Evolutionary conservation across 2,329 filamentous ascomycete genomes (phyloP).

Genomic region (Clathrospora elynae): DNA sequence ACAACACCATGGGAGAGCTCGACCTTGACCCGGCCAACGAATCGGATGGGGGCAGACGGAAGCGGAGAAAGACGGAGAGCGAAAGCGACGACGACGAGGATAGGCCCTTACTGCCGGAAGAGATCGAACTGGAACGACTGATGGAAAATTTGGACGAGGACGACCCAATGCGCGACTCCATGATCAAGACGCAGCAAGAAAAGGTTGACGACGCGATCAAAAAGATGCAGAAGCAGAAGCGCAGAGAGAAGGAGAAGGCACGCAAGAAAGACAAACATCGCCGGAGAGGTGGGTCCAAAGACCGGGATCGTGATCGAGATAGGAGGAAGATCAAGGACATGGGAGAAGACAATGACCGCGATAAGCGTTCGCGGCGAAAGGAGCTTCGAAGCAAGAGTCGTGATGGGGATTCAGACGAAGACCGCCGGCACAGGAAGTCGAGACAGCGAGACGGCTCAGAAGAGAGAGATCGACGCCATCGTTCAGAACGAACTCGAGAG

Average conservation of each 20-base stretch:
- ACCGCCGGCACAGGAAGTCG: constrained; percentile 6
- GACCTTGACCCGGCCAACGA: constrained; percentile 41
- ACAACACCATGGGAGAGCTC: constrained; percentile 61
- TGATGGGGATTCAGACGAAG: constrained; percentile 18
- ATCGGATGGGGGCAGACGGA: constrained; percentile 55
- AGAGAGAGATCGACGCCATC: constrained; percentile 17
- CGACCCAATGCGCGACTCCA: constrained; percentile 93
- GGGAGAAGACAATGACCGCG: constrained; percentile 16
- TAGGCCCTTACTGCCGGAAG: constrained; percentile 75
- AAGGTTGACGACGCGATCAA: constrained; percentile 75
- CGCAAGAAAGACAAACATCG: constrained; percentile 44
- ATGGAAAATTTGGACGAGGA: constrained; percentile 87
- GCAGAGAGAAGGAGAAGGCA: constrained; percentile 54
- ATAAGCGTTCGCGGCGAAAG: constrained; percentile 18
- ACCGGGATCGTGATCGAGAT: constrained; percentile 29
- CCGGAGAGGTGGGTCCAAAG: constrained; percentile 30
- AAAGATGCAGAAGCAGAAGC: constrained; percentile 56
- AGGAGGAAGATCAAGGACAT: constrained; percentile 29
- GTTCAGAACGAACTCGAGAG: constrained; percentile 21
- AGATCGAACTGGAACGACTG: constrained; percentile 75
- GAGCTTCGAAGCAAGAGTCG: constrained; percentile 23
- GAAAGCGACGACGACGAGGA: constrained; percentile 50
- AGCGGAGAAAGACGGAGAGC: constrained; percentile 54
- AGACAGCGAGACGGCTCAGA: constrained; percentile 17
- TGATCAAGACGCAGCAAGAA: constrained; percentile 89